Percentiles rank a stretch among this genome's conserved stretches.
Conservation (phyloP, 2,329 filamentous ascomycete genomes). For the Paecilomyces formosus region DNA sequence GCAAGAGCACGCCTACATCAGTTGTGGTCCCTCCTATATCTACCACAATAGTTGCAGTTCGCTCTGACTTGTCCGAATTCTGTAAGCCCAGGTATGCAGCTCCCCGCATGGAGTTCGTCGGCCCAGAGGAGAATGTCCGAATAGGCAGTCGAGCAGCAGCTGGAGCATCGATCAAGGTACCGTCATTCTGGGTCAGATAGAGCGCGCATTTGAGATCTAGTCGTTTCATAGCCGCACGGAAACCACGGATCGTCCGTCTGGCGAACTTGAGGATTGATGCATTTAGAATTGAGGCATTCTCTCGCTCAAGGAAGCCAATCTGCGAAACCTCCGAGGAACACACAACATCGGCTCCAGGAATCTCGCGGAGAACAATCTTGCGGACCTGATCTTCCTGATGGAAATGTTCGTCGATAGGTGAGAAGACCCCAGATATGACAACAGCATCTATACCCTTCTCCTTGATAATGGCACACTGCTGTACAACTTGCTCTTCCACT, state of each 20-base stretch:
- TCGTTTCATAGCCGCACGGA: slow-evolving; percentile 39
- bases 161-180: slow-evolving; percentile 41
- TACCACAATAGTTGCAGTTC: slow-evolving; percentile 38
- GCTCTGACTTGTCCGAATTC: slow-evolving; percentile 1
- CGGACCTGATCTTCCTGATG: slow-evolving; percentile 46
- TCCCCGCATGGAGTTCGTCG: slow-evolving; percentile 48
- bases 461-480: slow-evolving; percentile 38
- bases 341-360: slow-evolving; percentile 43
- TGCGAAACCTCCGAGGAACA: slow-evolving; percentile 46
- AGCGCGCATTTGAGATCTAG: slow-evolving; percentile 39
- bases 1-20: slow-evolving; percentile 51
- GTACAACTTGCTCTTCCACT: slow-evolving; percentile 37
- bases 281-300: slow-evolving; percentile 46
- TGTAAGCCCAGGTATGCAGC: slow-evolving; percentile 29
- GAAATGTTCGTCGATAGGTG: slow-evolving; percentile 48
- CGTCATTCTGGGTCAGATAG: slow-evolving; percentile 48
- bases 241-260: slow-evolving; percentile 38
- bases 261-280: slow-evolving; percentile 43
- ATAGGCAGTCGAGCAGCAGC: slow-evolving; percentile 43
- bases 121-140: slow-evolving; percentile 45
- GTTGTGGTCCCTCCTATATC: slow-evolving; percentile 57
- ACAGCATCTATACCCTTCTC: slow-evolving; percentile 38
- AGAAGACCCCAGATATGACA: slow-evolving; percentile 52
- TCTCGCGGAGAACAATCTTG: slow-evolving; percentile 40
- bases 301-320: slow-evolving; percentile 42